phyloP scores from a whole-genome alignment of 2,329 filamentous ascomycete genomes.

The Pseudogymnoascus sp. region DNA sequence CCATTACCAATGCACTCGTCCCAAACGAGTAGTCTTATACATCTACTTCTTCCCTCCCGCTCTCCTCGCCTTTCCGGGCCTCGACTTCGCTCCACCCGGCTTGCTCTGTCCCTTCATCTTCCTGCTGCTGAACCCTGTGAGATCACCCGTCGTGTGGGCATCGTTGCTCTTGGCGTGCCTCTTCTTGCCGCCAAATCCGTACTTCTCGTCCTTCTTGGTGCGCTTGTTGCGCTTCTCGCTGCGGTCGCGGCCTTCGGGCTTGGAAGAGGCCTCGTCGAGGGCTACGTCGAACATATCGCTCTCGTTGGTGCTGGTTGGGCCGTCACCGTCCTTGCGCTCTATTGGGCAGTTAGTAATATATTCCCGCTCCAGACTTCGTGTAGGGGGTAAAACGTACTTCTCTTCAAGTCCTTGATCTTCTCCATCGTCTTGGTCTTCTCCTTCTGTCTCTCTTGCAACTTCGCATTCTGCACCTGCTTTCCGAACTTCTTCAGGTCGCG shows the following conservation, averaged over 20 bases:
- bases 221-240: constrained; percentile 58
- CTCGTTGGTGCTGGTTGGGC: constrained; percentile 56
- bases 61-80: constrained; percentile 40
- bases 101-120: constrained; percentile 64
- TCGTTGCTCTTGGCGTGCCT: constrained; percentile 83
- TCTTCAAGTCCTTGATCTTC: constrained; percentile 90
- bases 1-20: constrained; percentile 2
- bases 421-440: constrained; percentile 88
- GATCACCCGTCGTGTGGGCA: constrained; percentile 71
- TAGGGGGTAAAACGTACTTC: constrained; percentile 60
- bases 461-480: constrained; percentile 94
- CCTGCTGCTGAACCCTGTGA: constrained; percentile 70
- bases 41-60: constrained; percentile 25
- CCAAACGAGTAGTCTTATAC: neutral
- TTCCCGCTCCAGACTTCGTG: constrained; percentile 3
- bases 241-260: constrained; percentile 34
- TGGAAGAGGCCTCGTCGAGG: constrained; percentile 48
- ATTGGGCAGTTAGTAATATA: constrained; percentile 21
- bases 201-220: constrained; percentile 90
- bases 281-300: constrained; percentile 87
- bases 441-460: constrained; percentile 88
- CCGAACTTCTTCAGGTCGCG: constrained; percentile 98
- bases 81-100: constrained; percentile 28
- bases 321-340: constrained; percentile 74
- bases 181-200: constrained; percentile 95